Percentiles rank a stretch among this genome's conserved stretches.
Conservation (phyloP, 2,329 filamentous ascomycete species). For the Ophiosphaerella herpotricha region DNA sequence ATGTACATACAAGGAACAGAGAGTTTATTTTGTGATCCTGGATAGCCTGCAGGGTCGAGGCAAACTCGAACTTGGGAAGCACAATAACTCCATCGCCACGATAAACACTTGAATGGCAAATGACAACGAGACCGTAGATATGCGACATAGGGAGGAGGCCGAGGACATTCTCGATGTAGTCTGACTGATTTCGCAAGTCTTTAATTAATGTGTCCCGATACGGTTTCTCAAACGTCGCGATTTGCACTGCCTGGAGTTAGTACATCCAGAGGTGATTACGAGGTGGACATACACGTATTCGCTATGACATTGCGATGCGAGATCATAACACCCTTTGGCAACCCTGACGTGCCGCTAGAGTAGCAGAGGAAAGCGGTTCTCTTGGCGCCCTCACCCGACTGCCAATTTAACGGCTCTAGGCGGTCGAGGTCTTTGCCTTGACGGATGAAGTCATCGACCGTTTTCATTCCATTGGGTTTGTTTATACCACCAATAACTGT, state of each 20-base stretch:
- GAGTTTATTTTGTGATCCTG: slow-evolving; percentile 70
- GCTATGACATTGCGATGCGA: slow-evolving; percentile 79
- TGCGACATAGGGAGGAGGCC: slow-evolving; percentile 81
- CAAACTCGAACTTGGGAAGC: slow-evolving; percentile 75
- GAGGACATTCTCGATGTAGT: slow-evolving; percentile 60
- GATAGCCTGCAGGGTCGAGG: slow-evolving; percentile 66
- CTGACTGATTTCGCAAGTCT: slow-evolving; percentile 42
- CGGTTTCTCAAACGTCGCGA: slow-evolving; percentile 56
- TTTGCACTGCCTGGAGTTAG: slow-evolving; percentile 56
- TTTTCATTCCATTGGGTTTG: slow-evolving; percentile 60
- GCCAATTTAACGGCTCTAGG: slow-evolving; percentile 63
- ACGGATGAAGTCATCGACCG: slow-evolving; percentile 67
- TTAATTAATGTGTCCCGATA: slow-evolving; percentile 48
- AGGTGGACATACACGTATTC: slow-evolving; percentile 56
- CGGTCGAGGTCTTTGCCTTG: slow-evolving; percentile 61
- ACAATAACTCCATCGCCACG: slow-evolving; percentile 75
- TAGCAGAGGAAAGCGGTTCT: slow-evolving; percentile 79
- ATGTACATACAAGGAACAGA: slow-evolving; percentile 64
- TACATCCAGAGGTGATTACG: neutral
- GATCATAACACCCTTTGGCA: slow-evolving; percentile 85
- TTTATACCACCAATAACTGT: slow-evolving; percentile 55
- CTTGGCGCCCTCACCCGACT: slow-evolving; percentile 66
- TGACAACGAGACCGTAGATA: slow-evolving; percentile 77
- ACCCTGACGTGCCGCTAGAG: slow-evolving; percentile 77
- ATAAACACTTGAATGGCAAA: slow-evolving; percentile 68